These are phyloP conservation scores for Plectosphaerella cucumerina DNA, from an alignment of 2,329 filamentous ascomycete species.

Conservation along the genomic window DNA sequence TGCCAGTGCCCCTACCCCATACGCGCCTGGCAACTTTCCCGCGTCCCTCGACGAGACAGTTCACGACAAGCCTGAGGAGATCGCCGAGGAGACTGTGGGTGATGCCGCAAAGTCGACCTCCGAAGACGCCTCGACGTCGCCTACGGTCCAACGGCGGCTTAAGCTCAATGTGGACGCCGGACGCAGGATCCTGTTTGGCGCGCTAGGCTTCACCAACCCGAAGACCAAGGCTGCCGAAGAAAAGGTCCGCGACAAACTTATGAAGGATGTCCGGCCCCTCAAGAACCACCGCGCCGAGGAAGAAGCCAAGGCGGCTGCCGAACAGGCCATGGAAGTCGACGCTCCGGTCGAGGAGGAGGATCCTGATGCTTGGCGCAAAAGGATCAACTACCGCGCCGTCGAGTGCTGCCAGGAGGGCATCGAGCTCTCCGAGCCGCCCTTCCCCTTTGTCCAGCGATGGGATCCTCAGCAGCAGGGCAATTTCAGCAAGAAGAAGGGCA, in stretches of 20 bases:
- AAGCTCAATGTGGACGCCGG: conserved; percentile 52
- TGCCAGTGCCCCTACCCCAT: background rate
- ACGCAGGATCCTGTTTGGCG: conserved; percentile 66
- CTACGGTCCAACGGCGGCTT: conserved; percentile 22
- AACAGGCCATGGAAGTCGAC: conserved; percentile 4
- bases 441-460: conserved; percentile 88
- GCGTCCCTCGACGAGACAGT: background rate
- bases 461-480: conserved; percentile 64
- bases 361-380: conserved; percentile 66
- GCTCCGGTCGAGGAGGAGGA: conserved; percentile 34
- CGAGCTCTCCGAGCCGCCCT: conserved; percentile 71
- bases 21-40: background rate
- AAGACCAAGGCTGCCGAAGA: conserved; percentile 67
- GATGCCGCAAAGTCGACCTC: background rate
- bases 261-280: conserved; percentile 45
- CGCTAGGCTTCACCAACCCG: conserved; percentile 65
- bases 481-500: conserved; percentile 27
- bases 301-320: background rate
- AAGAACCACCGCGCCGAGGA: conserved; percentile 19
- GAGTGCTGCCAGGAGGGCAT: conserved; percentile 75
- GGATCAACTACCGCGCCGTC: conserved; percentile 71
- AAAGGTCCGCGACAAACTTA: conserved; percentile 54
- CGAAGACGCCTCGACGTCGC: conserved; percentile 5
- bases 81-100: background rate
- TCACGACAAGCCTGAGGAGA: background rate